A percentile compares a stretch with the other conserved stretches of the same genome.
Evolutionary conservation across 352 stramenopile genomes (phyloP).

Genomic region (Globisporangium paddicum): DNA sequence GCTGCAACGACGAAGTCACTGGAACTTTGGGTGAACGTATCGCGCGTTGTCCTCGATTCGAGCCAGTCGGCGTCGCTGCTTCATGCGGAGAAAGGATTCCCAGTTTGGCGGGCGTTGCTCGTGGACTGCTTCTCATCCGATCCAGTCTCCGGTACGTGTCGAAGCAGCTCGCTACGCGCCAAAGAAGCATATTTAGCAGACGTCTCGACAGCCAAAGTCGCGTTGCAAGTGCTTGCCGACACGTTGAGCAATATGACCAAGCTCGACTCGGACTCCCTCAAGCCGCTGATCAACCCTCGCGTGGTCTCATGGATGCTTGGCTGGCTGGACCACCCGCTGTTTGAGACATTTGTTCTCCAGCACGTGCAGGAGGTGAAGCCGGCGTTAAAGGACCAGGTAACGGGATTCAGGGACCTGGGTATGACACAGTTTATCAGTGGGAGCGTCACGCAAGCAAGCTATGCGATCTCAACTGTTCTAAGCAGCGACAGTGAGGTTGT

Average conservation of each 20-base stretch:
- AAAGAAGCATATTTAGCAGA: background rate
- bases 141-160: conserved; percentile 20
- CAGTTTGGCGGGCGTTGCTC: conserved; percentile 36
- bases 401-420: conserved; percentile 24
- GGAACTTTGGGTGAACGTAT: conserved; percentile 9
- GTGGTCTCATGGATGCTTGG: conserved; percentile 36
- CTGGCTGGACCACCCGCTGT: conserved; percentile 33
- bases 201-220: background rate
- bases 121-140: conserved; percentile 31
- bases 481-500: background rate
- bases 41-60: conserved; percentile 24
- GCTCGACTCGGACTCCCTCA: background rate
- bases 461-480: conserved; percentile 15
- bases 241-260: background rate
- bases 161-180: background rate
- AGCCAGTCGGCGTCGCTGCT: conserved; percentile 25
- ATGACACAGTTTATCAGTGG: conserved; percentile 45
- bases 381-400: background rate
- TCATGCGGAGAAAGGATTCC: conserved; percentile 29
- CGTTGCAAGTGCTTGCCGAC: background rate
- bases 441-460: conserved; percentile 26
- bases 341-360: conserved; percentile 30
- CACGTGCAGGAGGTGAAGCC: conserved; percentile 16
- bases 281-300: conserved; percentile 21
- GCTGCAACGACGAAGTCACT: background rate